Conservation (phyloP, 2,329 filamentous ascomycete genomes). For the Xylariaceae sp. region DNA sequence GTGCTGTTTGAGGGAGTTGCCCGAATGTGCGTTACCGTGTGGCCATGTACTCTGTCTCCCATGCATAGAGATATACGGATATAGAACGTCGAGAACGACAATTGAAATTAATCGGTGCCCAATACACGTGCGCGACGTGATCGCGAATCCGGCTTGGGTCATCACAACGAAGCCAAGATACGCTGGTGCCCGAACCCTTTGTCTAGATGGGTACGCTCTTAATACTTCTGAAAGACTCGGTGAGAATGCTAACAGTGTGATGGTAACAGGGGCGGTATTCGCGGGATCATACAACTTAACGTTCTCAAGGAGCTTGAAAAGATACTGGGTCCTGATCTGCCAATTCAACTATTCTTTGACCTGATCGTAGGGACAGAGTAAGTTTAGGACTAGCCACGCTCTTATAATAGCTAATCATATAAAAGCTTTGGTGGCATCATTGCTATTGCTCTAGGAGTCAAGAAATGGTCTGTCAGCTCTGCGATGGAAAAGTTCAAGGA, state of each 20-base stretch:
- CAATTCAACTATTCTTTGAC: constrained; percentile 43
- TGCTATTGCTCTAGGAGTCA: constrained; percentile 41
- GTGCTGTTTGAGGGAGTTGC: constrained; percentile 41
- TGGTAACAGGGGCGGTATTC: constrained; percentile 35
- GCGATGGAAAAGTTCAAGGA: constrained; percentile 42
- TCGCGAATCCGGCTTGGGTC: constrained; percentile 40
- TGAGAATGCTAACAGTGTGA: constrained; percentile 3
- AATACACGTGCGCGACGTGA: constrained; percentile 39
- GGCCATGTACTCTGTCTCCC: constrained; percentile 41
- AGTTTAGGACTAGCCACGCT: constrained; percentile 18
- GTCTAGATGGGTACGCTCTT: constrained; percentile 39
- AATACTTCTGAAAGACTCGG: neutral
- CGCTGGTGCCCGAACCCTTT: constrained; percentile 38
- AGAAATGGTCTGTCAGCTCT: constrained; percentile 41
- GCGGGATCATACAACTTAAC: constrained; percentile 39
- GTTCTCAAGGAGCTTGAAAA: constrained; percentile 40
- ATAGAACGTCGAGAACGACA: constrained; percentile 40
- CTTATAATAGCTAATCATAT: constrained; percentile 4
- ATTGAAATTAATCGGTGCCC: constrained; percentile 42
- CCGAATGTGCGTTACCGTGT: constrained; percentile 41
- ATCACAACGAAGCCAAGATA: constrained; percentile 38
- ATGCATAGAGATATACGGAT: constrained; percentile 41
- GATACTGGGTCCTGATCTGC: constrained; percentile 39
- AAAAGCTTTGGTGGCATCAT: constrained; percentile 39
- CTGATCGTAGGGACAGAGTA: constrained; percentile 42